Percentiles rank a stretch among this genome's conserved stretches.
Evolutionary conservation across 345 rosid species (phyloP).

Genomic region (Brassica incana): DNA sequence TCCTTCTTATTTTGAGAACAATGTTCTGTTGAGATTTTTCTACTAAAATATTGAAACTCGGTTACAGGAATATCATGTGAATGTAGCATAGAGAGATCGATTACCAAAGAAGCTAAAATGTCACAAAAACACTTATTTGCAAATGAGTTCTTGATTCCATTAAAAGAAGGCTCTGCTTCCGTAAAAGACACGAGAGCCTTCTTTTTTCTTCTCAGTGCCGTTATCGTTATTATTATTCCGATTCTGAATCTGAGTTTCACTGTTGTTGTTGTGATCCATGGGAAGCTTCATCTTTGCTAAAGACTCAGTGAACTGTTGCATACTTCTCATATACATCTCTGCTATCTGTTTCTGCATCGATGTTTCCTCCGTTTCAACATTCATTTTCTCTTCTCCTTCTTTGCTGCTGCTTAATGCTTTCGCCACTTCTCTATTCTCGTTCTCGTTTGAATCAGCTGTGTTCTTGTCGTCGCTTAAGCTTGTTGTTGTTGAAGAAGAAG

Average conservation of each 20-base stretch:
- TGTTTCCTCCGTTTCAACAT: constrained; percentile 64
- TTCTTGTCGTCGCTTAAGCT: constrained; percentile 74
- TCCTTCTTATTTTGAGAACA: neutral
- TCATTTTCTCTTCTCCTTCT: constrained; percentile 42
- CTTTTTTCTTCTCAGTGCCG: constrained; percentile 68
- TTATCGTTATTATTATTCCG: constrained; percentile 15
- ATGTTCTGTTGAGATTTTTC: neutral
- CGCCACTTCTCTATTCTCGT: constrained; percentile 56
- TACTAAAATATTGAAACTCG: neutral
- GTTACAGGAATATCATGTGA: constrained; percentile 1
- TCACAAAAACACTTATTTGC: constrained; percentile 16
- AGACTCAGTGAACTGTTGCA: constrained; percentile 40
- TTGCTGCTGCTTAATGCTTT: constrained; percentile 45
- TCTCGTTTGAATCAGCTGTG: constrained; percentile 60
- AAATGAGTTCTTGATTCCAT: constrained; percentile 15
- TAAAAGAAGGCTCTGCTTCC: constrained; percentile 97
- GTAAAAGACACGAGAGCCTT: constrained; percentile 84
- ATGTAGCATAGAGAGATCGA: neutral
- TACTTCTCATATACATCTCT: constrained; percentile 96
- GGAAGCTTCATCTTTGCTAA: constrained; percentile 93
- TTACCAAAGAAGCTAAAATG: neutral
- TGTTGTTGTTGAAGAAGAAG: constrained; percentile 76
- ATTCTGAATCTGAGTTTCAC: constrained; percentile 42
- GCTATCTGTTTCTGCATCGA: constrained; percentile 95
- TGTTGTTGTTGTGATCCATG: constrained; percentile 59